phyloP scores from a whole-genome alignment of 106 monocot species.

The Xerophyta viscosa region DNA sequence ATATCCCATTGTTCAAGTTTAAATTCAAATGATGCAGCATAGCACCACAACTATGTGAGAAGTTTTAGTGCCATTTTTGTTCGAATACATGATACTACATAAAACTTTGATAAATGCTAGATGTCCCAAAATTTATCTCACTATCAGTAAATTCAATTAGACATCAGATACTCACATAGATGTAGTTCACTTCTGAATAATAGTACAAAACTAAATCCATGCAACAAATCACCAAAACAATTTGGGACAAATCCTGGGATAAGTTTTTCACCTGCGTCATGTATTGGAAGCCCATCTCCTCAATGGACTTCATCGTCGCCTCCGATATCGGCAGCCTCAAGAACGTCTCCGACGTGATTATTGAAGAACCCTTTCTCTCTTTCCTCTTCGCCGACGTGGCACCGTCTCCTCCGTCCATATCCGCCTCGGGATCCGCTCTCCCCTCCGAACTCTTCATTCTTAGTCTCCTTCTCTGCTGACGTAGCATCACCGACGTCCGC shows the following conservation, averaged over 20 bases:
- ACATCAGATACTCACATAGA: no score
- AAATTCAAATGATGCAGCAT: no score
- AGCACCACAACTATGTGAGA: no score
- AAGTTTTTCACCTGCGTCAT: constrained; percentile 62
- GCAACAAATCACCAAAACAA: no score
- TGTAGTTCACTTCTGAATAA: no score
- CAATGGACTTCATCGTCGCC: constrained; percentile 56
- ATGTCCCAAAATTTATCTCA: no score
- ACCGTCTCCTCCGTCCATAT: constrained; percentile 21
- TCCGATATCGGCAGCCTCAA: constrained; percentile 48
- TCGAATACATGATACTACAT: no score
- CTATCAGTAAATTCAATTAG: no score
- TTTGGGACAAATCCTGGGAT: background rate
- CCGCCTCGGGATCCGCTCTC: background rate
- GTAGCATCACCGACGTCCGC: constrained; percentile 6
- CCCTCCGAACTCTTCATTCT: constrained; percentile 14
- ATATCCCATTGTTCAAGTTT: no score
- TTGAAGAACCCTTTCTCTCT: constrained; percentile 22
- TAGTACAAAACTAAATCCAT: no score
- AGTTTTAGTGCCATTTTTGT: no score
- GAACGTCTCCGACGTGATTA: constrained; percentile 56
- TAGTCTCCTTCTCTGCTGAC: background rate
- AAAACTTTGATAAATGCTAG: no score
- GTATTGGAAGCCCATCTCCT: constrained; percentile 64
- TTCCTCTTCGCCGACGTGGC: constrained; percentile 12